Base-by-base conservation (phyloP, 352 stramenopile species). In the Phytophthora nicotianae region DNA sequence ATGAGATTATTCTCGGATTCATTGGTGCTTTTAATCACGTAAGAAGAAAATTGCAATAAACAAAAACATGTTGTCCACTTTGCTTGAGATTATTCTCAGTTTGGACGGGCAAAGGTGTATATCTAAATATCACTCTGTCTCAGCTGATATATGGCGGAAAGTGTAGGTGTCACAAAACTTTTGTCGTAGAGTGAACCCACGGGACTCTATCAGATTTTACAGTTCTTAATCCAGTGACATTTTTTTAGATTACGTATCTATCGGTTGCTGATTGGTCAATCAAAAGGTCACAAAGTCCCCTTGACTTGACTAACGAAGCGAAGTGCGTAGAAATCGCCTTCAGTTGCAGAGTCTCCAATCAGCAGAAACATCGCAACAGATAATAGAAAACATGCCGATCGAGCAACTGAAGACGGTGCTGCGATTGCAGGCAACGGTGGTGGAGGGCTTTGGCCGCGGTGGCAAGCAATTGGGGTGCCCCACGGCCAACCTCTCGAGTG, bases 401-500 rank as follows among this genome's bases (percentile, higher is more conserved):
- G 64, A 89, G 56, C 67, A 64, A 43, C 47, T 91, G 37, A 79
- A 87, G 62, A 77, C 70, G 26, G 63, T 78, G 45, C 77, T 98
- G 35, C 78, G 83, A 41, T 79, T 97, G 35, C 82, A 93, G 50
- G 96, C 94, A 20, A 86, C 79, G 8, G 96, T 98, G n/a, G 93
- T 96, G 40, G 79, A 89, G 50, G 96, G 96, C 11, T 98, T 98
- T 59, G 94, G 95, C 10, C 87, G 96, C 46, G 96, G 96, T 32
- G 93, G 95, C 17, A 98, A 98, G 67, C 96, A 99, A 71, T 79
- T 99, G 21, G 96, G 96, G 13, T 95, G 98, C 26, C 95, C 96
- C 16, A 99, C 96, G 6, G 96, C 96, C 24, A 99, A 99, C 81
- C 81, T 98, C 19, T 91, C 81, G 51, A 78, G 88, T 45, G 72